Evolutionary conservation across 139 green algal genomes (phyloP), one percentile per base, ranked within the genome.

Genomic region (Coelastrella sp.): DNA sequence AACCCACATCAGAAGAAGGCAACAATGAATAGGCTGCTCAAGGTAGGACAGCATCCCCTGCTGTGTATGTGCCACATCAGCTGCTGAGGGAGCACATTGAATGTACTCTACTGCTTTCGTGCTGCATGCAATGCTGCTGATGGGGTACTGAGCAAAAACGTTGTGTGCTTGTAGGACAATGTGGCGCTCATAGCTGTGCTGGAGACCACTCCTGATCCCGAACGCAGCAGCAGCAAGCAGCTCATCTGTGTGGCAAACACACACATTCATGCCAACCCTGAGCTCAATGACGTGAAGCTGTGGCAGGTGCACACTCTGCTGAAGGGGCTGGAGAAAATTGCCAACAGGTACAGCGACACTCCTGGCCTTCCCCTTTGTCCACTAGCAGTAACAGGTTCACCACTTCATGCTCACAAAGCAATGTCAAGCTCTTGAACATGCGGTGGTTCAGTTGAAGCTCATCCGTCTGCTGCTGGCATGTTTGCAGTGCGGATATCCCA

Each of bases 291-390:
- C 64, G 96, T 99, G 59, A 99, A 99, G 94, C 93, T 99, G 57
- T 99, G 97, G 97, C 97, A 99, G 92, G 96, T 99, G 88, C 96
- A 99, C 93, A 99, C 97, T 50, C 93, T 99, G 91, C 93, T 99
- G 38, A 99, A 99, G 89, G 97, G 97, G 1, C 92, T 99, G 88
- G 97, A 99, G 89, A 99, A 99, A 91, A 99, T 99, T 69, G 97
- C 97, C 5, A 94, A 96, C 50, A 95, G 91, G 89, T 93, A 71
- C 4, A 84, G 19, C 9, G 21, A 11, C 27, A n/a, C 38, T 30
- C 53, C 38, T 43, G 64, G 43, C 63, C n/a, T n/a, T n/a, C n/a
- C n/a, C n/a, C n/a, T n/a, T n/a, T n/a, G n/a, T n/a, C n/a, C n/a
- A n/a, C n/a, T n/a, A n/a, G n/a, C n/a, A n/a, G n/a, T n/a, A n/a